Percentiles rank a stretch among this genome's conserved stretches.
These are phyloP conservation scores for Paramecium caudatum DNA, from an alignment of 73 alveolate species.

Conservation along the genomic window DNA sequence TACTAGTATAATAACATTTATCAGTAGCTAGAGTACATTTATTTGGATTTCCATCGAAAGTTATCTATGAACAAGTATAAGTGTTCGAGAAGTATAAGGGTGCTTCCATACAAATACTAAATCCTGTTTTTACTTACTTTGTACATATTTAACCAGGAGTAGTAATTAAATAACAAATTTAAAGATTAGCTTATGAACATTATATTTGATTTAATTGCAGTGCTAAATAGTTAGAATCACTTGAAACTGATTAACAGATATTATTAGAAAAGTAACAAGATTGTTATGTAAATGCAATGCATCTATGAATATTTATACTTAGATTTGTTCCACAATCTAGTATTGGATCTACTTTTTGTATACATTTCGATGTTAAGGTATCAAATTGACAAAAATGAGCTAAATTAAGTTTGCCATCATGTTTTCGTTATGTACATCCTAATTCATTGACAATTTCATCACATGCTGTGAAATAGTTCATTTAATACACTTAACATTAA, in stretches of 20 bases:
- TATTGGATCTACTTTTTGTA: neutral
- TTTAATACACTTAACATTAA: neutral
- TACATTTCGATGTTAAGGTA: neutral
- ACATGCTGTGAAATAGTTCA: neutral
- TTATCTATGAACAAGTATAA: neutral
- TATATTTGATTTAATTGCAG: neutral
- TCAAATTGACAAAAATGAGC: neutral
- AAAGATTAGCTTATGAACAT: neutral
- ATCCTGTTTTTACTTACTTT: neutral
- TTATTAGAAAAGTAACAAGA: neutral
- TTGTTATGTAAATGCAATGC: neutral
- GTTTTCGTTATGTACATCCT: neutral
- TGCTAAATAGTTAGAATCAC: neutral
- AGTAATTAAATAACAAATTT: neutral
- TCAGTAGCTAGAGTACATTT: conserved; percentile 26
- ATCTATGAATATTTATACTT: neutral
- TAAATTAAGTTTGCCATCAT: neutral
- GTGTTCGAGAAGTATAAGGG: neutral
- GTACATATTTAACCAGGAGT: neutral
- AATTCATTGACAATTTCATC: neutral
- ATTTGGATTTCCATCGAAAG: neutral
- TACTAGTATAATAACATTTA: neutral
- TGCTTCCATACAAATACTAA: neutral
- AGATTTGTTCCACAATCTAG: conserved; percentile 1
- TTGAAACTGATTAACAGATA: neutral